phyloP scores from a whole-genome alignment of 305 asterid genomes.

The Solanum hybrid region DNA sequence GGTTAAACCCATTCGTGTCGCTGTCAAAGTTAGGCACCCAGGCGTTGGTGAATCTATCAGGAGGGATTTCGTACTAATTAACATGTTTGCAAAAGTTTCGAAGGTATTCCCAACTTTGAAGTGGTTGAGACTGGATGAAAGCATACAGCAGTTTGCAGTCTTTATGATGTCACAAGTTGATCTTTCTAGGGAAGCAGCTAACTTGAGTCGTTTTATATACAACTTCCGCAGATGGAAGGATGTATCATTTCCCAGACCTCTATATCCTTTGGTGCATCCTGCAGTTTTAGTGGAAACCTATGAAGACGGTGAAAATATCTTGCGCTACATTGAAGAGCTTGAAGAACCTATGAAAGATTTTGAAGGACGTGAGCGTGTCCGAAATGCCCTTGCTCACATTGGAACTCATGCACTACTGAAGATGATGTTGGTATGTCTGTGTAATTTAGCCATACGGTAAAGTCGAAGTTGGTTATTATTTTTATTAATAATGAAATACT shows the following conservation, averaged over 20 bases:
- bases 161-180: conserved; percentile 95
- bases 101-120: conserved; percentile 50
- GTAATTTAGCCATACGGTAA: background rate
- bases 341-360: conserved; percentile 6
- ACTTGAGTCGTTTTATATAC: conserved; percentile 69
- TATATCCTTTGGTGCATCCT: conserved; percentile 87
- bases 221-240: conserved; percentile 75
- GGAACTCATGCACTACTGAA: conserved; percentile 76
- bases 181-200: conserved; percentile 90
- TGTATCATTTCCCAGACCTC: conserved; percentile 79
- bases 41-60: conserved; percentile 79
- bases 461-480: background rate
- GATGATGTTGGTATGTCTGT: conserved; percentile 68
- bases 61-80: conserved; percentile 64
- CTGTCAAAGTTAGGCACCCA: conserved; percentile 88
- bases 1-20: conserved; percentile 61
- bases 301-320: conserved; percentile 68
- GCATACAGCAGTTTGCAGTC: conserved; percentile 72
- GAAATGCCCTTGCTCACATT: conserved; percentile 65
- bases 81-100: conserved; percentile 56
- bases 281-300: conserved; percentile 82
- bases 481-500: background rate
- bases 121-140: conserved; percentile 85
- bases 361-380: conserved; percentile 37
- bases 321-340: conserved; percentile 56